Evolutionary conservation across 306 rosid genomes (phyloP).

Genomic region (Trifolium dubium): DNA sequence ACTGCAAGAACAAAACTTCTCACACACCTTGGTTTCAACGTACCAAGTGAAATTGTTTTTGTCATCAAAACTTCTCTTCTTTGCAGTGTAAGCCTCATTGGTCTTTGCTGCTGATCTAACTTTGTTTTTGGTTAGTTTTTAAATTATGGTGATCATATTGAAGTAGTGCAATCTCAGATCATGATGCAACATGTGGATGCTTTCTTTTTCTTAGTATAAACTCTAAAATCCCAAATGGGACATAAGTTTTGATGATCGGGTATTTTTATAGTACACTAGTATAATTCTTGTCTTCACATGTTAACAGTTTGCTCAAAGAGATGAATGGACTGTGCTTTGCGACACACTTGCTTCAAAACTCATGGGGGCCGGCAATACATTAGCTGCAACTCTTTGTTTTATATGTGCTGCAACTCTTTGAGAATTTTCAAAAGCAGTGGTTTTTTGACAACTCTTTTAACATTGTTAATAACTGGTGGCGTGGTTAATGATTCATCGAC

Average conservation of each 20-base stretch:
- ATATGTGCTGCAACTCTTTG: no score
- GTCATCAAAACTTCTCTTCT: no score
- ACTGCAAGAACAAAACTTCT: conserved; percentile 89
- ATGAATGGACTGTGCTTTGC: conserved; percentile 91
- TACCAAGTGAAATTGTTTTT: conserved; percentile 76
- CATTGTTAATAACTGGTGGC: background rate
- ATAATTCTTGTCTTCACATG: conserved; percentile 37
- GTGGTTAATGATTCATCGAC: conserved; percentile 23
- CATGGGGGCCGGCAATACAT: conserved; percentile 79
- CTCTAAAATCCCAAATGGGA: no score
- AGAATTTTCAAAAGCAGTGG: no score
- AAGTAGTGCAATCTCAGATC: background rate
- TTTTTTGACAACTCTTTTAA: conserved; percentile 13
- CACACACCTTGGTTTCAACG: conserved; percentile 82
- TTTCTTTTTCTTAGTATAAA: conserved; percentile 7
- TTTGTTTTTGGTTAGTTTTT: conserved; percentile 11
- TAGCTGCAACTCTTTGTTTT: conserved; percentile 95
- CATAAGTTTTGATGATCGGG: conserved; percentile 14
- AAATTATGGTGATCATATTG: conserved; percentile 7
- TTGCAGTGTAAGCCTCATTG: conserved; percentile 80
- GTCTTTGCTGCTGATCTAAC: conserved; percentile 31
- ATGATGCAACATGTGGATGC: conserved; percentile 8
- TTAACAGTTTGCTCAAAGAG: conserved; percentile 93
- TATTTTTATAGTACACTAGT: conserved; percentile 35
- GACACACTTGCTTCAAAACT: conserved; percentile 95